Evolutionary conservation across 495 filamentous ascomycete genomes (phyloP).

Genomic region (Penicillium cataractarum): DNA sequence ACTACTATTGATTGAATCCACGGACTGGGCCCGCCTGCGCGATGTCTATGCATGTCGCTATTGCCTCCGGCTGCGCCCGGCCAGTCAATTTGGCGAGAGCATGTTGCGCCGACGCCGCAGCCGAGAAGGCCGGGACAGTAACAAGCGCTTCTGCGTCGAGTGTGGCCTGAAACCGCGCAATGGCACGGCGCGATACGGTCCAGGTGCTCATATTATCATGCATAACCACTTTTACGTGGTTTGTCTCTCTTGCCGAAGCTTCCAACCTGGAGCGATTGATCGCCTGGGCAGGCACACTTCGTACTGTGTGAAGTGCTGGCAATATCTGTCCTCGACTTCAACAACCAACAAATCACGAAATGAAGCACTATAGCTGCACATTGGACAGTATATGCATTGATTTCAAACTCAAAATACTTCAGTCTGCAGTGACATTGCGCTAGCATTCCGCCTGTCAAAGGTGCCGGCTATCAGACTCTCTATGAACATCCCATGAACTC

Average conservation of each 20-base stretch:
- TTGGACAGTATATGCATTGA: background rate
- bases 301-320: constrained; percentile 21
- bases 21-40: constrained; percentile 27
- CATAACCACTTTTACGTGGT: constrained; percentile 29
- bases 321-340: background rate
- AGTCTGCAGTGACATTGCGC: background rate
- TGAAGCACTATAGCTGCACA: background rate
- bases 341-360: background rate
- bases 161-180: constrained; percentile 37
- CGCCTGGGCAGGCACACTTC: constrained; percentile 14
- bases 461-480: background rate
- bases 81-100: constrained; percentile 32
- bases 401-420: background rate
- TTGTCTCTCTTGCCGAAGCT: constrained; percentile 35
- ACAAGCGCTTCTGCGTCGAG: constrained; percentile 42
- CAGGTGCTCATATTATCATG: constrained; percentile 30
- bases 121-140: constrained; percentile 24
- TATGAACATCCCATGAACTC: background rate
- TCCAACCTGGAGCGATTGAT: constrained; percentile 24
- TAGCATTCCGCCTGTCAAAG: background rate
- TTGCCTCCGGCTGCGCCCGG: constrained; percentile 38
- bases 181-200: constrained; percentile 38
- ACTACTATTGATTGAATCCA: constrained; percentile 33
- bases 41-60: constrained; percentile 44
- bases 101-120: constrained; percentile 35